Conservation (phyloP, 257 asterid species). For the Nicotiana undulata region DNA sequence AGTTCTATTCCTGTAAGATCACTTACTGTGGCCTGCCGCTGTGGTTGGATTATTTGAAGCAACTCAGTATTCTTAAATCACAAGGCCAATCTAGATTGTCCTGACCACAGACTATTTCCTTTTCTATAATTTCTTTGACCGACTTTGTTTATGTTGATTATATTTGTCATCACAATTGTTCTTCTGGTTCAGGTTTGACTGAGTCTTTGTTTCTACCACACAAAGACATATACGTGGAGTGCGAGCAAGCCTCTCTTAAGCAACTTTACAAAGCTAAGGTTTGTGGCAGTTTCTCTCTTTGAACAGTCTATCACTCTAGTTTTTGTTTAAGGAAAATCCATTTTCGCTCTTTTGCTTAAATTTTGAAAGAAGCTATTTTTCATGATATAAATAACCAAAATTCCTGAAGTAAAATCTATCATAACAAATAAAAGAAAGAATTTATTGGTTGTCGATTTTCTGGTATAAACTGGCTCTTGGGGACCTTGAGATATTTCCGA, state of each 20-base stretch:
- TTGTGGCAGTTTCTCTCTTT: slow-evolving; percentile 3
- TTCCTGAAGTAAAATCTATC: background rate
- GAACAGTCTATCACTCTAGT: background rate
- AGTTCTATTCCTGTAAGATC: background rate
- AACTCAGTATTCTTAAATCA: background rate
- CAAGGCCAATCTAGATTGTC: background rate
- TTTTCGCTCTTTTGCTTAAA: background rate
- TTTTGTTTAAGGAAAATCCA: slow-evolving; percentile 2
- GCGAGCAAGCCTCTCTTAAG: slow-evolving; percentile 86
- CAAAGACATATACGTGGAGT: slow-evolving; percentile 81
- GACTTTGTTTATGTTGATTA: background rate
- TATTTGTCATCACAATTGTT: slow-evolving; percentile 7
- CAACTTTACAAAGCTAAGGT: slow-evolving; percentile 94
- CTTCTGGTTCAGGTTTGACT: slow-evolving; percentile 62
- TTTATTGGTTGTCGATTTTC: background rate
- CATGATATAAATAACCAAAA: background rate
- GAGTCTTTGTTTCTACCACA: slow-evolving; percentile 90
- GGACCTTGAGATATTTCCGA: background rate
- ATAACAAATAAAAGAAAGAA: background rate
- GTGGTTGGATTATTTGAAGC: background rate
- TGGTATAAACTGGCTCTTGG: background rate
- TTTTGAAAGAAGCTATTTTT: background rate
- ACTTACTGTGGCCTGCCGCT: background rate
- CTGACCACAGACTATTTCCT: slow-evolving; percentile 1
- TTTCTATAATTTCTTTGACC: background rate